Conservation (phyloP, 1,139 yeast species). For the Magnusiomyces magnusii region DNA sequence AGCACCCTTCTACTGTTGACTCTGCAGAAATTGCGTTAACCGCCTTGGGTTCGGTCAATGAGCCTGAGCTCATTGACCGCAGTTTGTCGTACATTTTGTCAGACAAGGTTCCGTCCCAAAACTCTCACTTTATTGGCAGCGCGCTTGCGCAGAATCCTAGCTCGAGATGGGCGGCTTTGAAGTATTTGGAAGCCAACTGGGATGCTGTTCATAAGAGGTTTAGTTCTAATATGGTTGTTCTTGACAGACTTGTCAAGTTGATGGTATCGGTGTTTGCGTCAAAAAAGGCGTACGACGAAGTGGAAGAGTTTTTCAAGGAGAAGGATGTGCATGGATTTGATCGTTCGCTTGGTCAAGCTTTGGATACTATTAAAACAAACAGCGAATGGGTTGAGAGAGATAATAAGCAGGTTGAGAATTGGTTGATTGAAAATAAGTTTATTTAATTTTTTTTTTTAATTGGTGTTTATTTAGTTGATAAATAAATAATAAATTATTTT, state of each 20-base stretch:
- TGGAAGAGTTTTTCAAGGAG: conserved; percentile 44
- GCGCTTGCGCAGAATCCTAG: conserved; percentile 46
- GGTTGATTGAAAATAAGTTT: conserved; percentile 24
- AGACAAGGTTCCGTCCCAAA: conserved; percentile 57
- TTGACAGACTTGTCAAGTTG: conserved; percentile 55
- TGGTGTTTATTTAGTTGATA: background rate
- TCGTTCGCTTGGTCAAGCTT: conserved; percentile 29
- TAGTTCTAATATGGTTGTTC: conserved; percentile 51
- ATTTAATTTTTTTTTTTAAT: background rate
- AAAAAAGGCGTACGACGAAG: conserved; percentile 38
- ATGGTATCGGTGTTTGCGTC: conserved; percentile 46
- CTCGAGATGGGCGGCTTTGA: conserved; percentile 48
- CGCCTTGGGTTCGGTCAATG: conserved; percentile 53
- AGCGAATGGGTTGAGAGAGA: conserved; percentile 32
- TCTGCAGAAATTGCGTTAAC: conserved; percentile 57
- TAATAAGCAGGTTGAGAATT: conserved; percentile 28
- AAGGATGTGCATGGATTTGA: conserved; percentile 44
- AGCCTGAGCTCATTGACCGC: conserved; percentile 34
- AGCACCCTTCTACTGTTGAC: conserved; percentile 54
- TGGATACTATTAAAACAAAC: conserved; percentile 28
- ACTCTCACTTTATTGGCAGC: conserved; percentile 51
- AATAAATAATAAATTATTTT: too few species aligned
- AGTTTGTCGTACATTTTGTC: conserved; percentile 39
- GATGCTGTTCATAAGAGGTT: conserved; percentile 40
- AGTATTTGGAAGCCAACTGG: conserved; percentile 49